Base-by-base conservation (phyloP, 805 yeast species). In the Ogataea ganodermae region DNA sequence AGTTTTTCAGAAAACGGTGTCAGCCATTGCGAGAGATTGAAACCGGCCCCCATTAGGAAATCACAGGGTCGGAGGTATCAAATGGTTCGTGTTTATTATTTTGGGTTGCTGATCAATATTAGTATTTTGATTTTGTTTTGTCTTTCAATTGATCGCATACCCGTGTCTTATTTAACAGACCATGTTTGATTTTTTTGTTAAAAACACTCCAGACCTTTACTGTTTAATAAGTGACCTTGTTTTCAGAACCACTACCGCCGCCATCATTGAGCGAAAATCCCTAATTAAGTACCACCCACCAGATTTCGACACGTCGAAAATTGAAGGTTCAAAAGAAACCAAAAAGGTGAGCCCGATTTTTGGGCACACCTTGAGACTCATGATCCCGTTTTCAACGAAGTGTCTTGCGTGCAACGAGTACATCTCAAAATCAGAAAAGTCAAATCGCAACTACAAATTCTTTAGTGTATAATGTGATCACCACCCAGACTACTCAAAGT, bases 371-470 rank as follows among this genome's bases (percentile, higher is more conserved):
- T 86, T 92, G 37, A 74, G 98, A 50, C 71, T 94, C 57, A 90
- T 90, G 97, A 81, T 91, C 5, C 98, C 99, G 1, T 92, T 87
- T 65, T 87, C 96, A 26, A 83, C 92, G 87, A 76, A 83, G 61
- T 92, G 99, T 62, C 58, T 74, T 1, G 72, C 76, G 40, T 92
- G 99, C 68, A 80, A 81, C 48, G 96, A 89, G 58, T 91, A 83
- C 66, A 89, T 92, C 24, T 79, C 95, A 23, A 81, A 83, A 56
- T 79, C 91, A 31, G 77, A 90, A 48, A 92, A 92, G 63, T 94
- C n/a, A n/a, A n/a, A n/a, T n/a, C n/a, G n/a, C n/a, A n/a, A n/a
- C n/a, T n/a, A n/a, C n/a, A n/a, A n/a, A n/a, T n/a, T n/a, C n/a
- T n/a, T n/a, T n/a, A n/a, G n/a, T n/a, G n/a, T n/a, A n/a, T n/a